Percentiles rank a stretch among this genome's conserved stretches.
Evolutionary conservation across 2,329 filamentous ascomycete species (phyloP).

Genomic region (Phyllosticta citribraziliensis): DNA sequence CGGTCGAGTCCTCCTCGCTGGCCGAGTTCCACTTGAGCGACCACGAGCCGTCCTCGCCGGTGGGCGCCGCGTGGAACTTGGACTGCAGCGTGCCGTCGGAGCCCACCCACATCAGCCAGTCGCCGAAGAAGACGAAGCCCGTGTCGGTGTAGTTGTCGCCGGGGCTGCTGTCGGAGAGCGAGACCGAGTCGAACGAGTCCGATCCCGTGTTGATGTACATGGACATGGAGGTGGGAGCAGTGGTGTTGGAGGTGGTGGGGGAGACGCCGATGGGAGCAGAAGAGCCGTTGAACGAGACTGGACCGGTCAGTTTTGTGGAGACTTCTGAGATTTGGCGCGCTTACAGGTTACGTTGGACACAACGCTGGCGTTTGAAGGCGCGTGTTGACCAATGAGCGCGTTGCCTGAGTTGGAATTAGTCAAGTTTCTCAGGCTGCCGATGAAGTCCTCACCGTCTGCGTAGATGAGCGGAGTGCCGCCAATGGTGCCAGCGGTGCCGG

Average conservation of each 20-base stretch:
- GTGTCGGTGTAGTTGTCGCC: conserved; percentile 5
- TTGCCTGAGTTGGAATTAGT: background rate
- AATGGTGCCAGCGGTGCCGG: background rate
- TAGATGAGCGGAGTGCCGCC: conserved; percentile 4
- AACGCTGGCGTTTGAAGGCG: conserved; percentile 2
- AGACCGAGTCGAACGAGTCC: conserved; percentile 4
- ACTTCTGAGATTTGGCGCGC: background rate
- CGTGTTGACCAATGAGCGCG: background rate
- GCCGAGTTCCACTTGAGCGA: conserved; percentile 5
- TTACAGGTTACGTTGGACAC: conserved; percentile 4
- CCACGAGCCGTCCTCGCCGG: conserved; percentile 2
- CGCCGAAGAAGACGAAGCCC: conserved; percentile 7
- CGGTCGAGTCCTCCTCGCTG: background rate
- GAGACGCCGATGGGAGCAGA: background rate
- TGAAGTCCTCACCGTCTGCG: background rate
- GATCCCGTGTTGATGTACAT: conserved; percentile 3
- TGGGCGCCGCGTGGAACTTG: conserved; percentile 4
- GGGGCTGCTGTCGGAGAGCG: background rate
- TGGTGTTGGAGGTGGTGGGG: conserved; percentile 1
- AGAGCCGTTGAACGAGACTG: background rate
- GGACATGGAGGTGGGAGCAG: background rate
- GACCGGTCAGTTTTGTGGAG: background rate
- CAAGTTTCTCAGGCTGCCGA: background rate
- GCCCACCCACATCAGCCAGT: conserved; percentile 6
- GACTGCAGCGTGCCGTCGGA: background rate